Evolutionary conservation across 1,284 basidiomycete species (phyloP).

Genomic region (Irpex sp.): DNA sequence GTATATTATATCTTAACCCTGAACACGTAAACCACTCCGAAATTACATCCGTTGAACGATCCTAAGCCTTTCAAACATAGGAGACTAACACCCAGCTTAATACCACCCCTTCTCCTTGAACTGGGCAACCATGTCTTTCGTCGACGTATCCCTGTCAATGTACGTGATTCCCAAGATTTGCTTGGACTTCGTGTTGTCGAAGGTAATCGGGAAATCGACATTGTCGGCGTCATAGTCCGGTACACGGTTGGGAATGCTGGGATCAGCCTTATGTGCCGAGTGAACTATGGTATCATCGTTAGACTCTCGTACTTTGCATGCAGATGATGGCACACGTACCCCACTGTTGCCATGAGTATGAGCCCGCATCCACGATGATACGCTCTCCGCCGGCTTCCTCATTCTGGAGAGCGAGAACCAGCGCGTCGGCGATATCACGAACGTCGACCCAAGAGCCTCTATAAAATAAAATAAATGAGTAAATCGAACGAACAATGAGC

Average conservation of each 20-base stretch:
- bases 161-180: slow-evolving; percentile 43
- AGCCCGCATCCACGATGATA: slow-evolving; percentile 41
- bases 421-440: slow-evolving; percentile 53
- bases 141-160: slow-evolving; percentile 35
- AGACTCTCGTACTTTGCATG: not conserved
- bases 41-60: too few species aligned
- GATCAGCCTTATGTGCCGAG: slow-evolving; percentile 10
- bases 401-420: slow-evolving; percentile 50
- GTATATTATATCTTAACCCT: too few species aligned
- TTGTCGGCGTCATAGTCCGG: slow-evolving; percentile 9
- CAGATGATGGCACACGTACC: not conserved
- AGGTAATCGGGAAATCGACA: not conserved
- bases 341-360: slow-evolving; percentile 1
- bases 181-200: slow-evolving; percentile 32
- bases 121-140: slow-evolving; percentile 36
- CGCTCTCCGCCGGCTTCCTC: slow-evolving; percentile 53
- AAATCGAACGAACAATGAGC: not conserved
- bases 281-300: slow-evolving; percentile 8
- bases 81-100: not conserved
- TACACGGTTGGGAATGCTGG: slow-evolving; percentile 18
- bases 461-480: not conserved
- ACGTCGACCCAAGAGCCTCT: slow-evolving; percentile 39
- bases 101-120: slow-evolving; percentile 26
- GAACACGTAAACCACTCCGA: too few species aligned
- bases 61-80: too few species aligned